Percentiles rank a stretch among this genome's conserved stretches.
phyloP scores from a whole-genome alignment of 2,329 filamentous ascomycete genomes.

The Leptographium lundbergii region DNA sequence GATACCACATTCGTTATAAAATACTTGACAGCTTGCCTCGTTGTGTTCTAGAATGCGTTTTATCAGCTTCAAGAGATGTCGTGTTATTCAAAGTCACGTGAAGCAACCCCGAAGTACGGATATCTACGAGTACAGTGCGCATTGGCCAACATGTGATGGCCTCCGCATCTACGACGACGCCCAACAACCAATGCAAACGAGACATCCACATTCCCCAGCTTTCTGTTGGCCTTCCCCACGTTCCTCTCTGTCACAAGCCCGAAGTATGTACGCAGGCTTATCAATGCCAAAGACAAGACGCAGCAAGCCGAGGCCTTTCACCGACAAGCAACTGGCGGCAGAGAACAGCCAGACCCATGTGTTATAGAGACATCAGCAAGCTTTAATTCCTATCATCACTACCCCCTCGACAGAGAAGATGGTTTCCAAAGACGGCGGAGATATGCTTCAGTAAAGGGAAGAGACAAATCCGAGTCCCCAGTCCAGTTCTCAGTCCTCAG shows the following conservation, averaged over 20 bases:
- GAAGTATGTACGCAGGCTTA: too few relatives aligned
- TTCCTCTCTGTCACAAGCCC: too few relatives aligned
- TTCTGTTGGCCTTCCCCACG: too few relatives aligned
- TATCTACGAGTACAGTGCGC: background rate
- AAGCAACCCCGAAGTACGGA: too few relatives aligned
- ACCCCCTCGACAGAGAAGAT: background rate
- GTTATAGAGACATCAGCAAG: background rate
- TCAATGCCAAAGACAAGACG: background rate
- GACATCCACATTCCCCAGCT: too few relatives aligned
- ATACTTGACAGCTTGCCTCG: background rate
- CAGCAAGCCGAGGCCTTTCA: background rate
- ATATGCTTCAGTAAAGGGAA: slow-evolving; percentile 2
- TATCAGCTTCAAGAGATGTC: background rate
- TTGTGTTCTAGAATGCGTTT: background rate
- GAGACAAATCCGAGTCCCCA: background rate
- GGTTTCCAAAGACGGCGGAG: background rate
- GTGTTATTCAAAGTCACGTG: too few relatives aligned
- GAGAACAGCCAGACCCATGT: background rate
- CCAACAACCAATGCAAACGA: too few relatives aligned
- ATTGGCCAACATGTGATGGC: too few relatives aligned
- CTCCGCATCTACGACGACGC: too few relatives aligned
- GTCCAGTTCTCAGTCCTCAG: slow-evolving; percentile 4
- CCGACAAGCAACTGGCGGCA: background rate
- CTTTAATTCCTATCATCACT: slow-evolving; percentile 1
- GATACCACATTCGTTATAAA: slow-evolving; percentile 2